phyloP scores from a whole-genome alignment of 805 yeast species.

The Kazachstania taianensis region DNA sequence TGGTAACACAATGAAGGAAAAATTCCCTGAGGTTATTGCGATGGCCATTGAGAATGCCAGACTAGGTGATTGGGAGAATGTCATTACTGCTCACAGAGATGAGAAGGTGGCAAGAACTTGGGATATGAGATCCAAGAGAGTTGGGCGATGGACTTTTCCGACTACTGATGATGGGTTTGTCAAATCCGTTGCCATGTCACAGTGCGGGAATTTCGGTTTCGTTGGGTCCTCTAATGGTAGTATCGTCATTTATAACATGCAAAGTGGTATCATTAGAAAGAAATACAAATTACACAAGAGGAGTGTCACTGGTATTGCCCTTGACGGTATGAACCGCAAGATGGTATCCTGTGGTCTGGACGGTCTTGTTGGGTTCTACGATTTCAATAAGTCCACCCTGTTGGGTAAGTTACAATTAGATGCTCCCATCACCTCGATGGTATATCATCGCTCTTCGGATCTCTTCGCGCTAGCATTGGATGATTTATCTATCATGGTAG shows the following conservation, averaged over 20 bases:
- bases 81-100: constrained; percentile 79
- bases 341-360: constrained; percentile 85
- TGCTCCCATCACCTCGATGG: constrained; percentile 68
- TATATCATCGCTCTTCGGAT: constrained; percentile 74
- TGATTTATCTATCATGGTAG: constrained; percentile 70
- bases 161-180: constrained; percentile 75
- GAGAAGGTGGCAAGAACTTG: constrained; percentile 83
- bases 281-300: constrained; percentile 60
- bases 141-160: constrained; percentile 60
- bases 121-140: constrained; percentile 69
- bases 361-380: constrained; percentile 79
- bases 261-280: constrained; percentile 77
- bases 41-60: constrained; percentile 66
- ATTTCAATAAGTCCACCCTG: constrained; percentile 62
- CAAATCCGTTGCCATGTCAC: constrained; percentile 68
- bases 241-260: constrained; percentile 78
- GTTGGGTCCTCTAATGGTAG: constrained; percentile 85
- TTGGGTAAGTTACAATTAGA: constrained; percentile 58
- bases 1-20: constrained; percentile 53
- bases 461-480: constrained; percentile 79
- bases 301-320: constrained; percentile 77
- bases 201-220: constrained; percentile 90
- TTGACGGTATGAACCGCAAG: constrained; percentile 83
- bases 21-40: constrained; percentile 64
- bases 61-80: constrained; percentile 88